Evolutionary conservation across 805 yeast species (phyloP), one percentile per base, ranked within the genome.

Genomic region (Suhomyces sp.): DNA sequence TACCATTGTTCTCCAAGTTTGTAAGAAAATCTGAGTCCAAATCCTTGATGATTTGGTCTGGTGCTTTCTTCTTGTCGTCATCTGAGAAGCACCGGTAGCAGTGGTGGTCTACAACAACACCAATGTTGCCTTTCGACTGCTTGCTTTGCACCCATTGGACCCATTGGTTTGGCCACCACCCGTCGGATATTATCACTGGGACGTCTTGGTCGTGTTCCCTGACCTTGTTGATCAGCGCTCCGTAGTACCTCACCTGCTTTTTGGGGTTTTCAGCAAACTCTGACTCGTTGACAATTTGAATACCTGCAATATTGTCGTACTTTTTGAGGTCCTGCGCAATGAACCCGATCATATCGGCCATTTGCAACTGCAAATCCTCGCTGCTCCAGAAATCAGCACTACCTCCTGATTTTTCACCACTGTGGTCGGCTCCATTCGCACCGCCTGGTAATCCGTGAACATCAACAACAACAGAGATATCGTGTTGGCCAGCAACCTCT

Each of bases 401-500:
- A 2, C 78, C 78, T 44, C 84, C 72, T 48, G 69, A 51, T 31
- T 61, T 58, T 48, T 83, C 85, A 8, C 98, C 98, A 59, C 93
- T 84, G 66, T 92, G 97, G 46, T 85, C 89, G 29, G 85, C 87
- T 1, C 83, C 79, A 62, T 94, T 93, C 21, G 97, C 97, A 35
- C 97, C 97, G 12, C 89, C 90, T 4, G 97, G 97, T 8, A 93
- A 68, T 0, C 87, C 97, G 68, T 94, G 98, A 43, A 93, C 61
- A 67, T 93, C 98, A 13, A 93, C 79, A 49, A 93, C 61, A 0
- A 93, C 84, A 10, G 90, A 87, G 52, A 93, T 93, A 27, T 79
- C 75, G 58, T 83, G 68, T 17, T 74, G 54, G 0, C 64, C 77
- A 1, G 97, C 97, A 48, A 74, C 79, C 44, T 76, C 74, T 41